Evolutionary conservation across 179 eudicot genomes (phyloP).

Genomic region (Silene vulgaris): DNA sequence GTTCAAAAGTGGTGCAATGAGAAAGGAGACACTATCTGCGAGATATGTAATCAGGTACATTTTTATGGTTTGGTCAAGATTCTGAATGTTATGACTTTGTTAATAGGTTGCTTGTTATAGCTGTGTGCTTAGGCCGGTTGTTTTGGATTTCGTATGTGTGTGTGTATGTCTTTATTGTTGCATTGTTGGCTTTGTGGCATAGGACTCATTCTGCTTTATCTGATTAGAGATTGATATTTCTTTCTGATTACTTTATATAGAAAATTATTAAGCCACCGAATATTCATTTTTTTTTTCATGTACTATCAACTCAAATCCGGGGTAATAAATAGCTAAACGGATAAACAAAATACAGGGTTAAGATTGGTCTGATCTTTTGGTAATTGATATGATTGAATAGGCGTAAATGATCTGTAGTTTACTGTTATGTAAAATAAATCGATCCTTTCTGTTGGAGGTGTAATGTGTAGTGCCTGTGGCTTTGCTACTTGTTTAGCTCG

Average conservation of each 20-base stretch:
- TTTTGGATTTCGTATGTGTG: background rate
- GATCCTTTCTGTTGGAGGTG: background rate
- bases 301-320: background rate
- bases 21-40: constrained; percentile 67
- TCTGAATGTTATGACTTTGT: constrained; percentile 5
- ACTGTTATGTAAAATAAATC: background rate
- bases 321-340: background rate
- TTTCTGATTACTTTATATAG: background rate
- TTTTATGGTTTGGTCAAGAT: constrained; percentile 12
- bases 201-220: background rate
- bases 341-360: background rate
- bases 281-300: background rate
- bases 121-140: background rate
- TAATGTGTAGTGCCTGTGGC: constrained; percentile 4
- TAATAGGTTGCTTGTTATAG: background rate
- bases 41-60: constrained; percentile 70
- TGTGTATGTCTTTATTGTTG: background rate
- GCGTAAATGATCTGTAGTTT: background rate
- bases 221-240: constrained; percentile 3
- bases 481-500: background rate
- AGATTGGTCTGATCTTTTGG: background rate
- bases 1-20: constrained; percentile 79
- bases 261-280: background rate
- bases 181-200: background rate
- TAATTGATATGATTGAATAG: background rate